A percentile compares a stretch with the other conserved stretches of the same genome.
These are phyloP conservation scores for Monosporascus sp. DNA, from an alignment of 2,329 filamentous ascomycete genomes.

Conservation along the genomic window DNA sequence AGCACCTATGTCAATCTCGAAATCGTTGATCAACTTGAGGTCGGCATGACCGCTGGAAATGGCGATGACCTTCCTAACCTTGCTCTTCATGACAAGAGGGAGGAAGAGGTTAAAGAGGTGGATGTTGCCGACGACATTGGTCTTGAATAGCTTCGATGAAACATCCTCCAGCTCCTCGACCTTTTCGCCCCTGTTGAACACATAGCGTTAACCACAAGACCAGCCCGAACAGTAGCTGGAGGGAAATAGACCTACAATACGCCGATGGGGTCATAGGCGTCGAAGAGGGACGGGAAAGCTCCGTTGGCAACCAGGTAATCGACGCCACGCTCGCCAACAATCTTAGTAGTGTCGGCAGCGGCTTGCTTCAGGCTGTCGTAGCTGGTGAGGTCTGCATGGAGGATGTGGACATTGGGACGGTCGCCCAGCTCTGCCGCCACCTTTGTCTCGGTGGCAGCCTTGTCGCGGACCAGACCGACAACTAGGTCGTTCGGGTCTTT, in stretches of 20 bases:
- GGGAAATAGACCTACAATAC: not conserved
- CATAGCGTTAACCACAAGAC: not conserved
- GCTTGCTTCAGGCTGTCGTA: slow-evolving; percentile 30
- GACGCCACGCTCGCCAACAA: slow-evolving; percentile 30
- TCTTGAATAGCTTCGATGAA: slow-evolving; percentile 29
- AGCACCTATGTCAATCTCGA: slow-evolving; percentile 1
- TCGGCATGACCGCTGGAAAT: slow-evolving; percentile 46
- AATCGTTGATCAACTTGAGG: slow-evolving; percentile 16
- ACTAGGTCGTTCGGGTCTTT: slow-evolving; percentile 35
- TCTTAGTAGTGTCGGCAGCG: slow-evolving; percentile 17
- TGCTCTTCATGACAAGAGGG: slow-evolving; percentile 45
- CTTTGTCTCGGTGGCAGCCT: slow-evolving; percentile 36
- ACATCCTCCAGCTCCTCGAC: slow-evolving; percentile 28
- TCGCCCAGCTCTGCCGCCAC: slow-evolving; percentile 32
- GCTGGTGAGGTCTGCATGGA: slow-evolving; percentile 40
- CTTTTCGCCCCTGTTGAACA: slow-evolving; percentile 19
- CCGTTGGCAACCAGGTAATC: slow-evolving; percentile 51
- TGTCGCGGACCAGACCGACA: slow-evolving; percentile 43
- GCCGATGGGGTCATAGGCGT: slow-evolving; percentile 17
- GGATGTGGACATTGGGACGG: slow-evolving; percentile 37
- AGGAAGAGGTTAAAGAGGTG: slow-evolving; percentile 48
- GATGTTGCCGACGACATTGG: slow-evolving; percentile 47
- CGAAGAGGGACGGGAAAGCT: slow-evolving; percentile 28
- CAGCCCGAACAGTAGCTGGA: not conserved
- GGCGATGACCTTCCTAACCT: slow-evolving; percentile 46